Evolutionary conservation across 2,329 filamentous ascomycete species (phyloP).

Genomic region (Penicillium rolfsii): DNA sequence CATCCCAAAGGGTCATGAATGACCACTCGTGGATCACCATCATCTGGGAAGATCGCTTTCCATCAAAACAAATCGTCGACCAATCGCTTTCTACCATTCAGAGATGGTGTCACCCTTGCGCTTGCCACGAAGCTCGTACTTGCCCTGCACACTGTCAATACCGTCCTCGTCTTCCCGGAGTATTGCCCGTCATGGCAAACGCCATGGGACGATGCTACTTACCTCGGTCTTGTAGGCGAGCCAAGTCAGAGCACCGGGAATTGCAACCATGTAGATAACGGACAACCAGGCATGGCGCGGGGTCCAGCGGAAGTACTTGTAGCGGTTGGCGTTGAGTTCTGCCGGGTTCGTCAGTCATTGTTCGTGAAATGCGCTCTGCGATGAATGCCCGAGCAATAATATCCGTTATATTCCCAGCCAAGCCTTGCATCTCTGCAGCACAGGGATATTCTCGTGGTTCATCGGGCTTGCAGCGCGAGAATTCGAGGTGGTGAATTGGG

Average conservation of each 20-base stretch:
- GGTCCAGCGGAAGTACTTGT: constrained; percentile 96
- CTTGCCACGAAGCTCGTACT: constrained; percentile 84
- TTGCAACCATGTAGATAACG: constrained; percentile 72
- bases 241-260: constrained; percentile 72
- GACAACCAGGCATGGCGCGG: constrained; percentile 77
- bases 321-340: constrained; percentile 84
- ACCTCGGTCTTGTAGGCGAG: constrained; percentile 83
- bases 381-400: no score
- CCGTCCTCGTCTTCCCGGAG: not conserved
- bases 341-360: constrained; percentile 19
- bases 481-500: constrained; percentile 18
- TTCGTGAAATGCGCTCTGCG: not conserved
- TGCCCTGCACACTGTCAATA: constrained; percentile 64
- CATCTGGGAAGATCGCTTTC: not conserved
- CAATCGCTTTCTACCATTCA: constrained; percentile 64
- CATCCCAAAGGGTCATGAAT: not conserved
- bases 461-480: not conserved
- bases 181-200: not conserved
- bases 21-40: not conserved
- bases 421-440: not conserved
- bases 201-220: constrained; percentile 50
- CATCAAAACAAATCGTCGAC: constrained; percentile 10
- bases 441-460: not conserved
- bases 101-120: constrained; percentile 79
- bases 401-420: no score